A percentile compares a stretch with the other conserved stretches of the same genome.
Conservation (phyloP, 2,329 filamentous ascomycete genomes). For the Aspergillus intermedius region DNA sequence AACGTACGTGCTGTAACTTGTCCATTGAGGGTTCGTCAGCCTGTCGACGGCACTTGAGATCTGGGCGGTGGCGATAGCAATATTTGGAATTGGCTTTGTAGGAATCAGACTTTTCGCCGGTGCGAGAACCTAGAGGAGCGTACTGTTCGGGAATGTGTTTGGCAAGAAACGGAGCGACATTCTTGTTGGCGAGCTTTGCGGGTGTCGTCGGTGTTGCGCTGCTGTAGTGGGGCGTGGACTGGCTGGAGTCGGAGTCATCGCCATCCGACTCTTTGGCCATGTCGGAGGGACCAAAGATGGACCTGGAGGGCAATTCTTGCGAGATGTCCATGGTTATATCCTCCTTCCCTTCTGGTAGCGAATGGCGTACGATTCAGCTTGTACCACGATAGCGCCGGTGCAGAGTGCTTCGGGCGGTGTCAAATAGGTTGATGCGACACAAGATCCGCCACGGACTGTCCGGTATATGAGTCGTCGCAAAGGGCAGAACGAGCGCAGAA, state of each 20-base stretch:
- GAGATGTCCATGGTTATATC: background rate
- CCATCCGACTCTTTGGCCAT: conserved; percentile 10
- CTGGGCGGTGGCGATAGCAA: conserved; percentile 91
- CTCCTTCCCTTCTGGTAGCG: background rate
- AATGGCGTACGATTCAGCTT: background rate
- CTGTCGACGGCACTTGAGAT: conserved; percentile 85
- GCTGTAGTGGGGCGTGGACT: conserved; percentile 18
- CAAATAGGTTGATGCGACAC: background rate
- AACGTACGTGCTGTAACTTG: conserved; percentile 74
- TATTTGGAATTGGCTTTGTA: conserved; percentile 67
- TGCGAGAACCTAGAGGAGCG: conserved; percentile 59
- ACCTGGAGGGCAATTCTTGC: conserved; percentile 7
- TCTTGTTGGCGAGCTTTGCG: conserved; percentile 64
- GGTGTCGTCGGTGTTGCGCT: conserved; percentile 38
- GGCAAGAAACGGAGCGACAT: conserved; percentile 79
- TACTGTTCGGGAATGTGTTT: conserved; percentile 88
- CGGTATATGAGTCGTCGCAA: background rate
- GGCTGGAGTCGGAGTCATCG: conserved; percentile 17
- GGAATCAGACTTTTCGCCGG: conserved; percentile 38
- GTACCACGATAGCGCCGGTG: background rate
- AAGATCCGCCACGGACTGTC: background rate
- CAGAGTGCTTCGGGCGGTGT: no score
- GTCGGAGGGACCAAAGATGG: conserved; percentile 16
- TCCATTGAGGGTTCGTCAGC: conserved; percentile 97
- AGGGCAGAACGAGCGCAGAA: background rate